A percentile compares a stretch with the other conserved stretches of the same genome.
phyloP scores from a whole-genome alignment of 2,329 filamentous ascomycete species.

The Juglanconis sp. region DNA sequence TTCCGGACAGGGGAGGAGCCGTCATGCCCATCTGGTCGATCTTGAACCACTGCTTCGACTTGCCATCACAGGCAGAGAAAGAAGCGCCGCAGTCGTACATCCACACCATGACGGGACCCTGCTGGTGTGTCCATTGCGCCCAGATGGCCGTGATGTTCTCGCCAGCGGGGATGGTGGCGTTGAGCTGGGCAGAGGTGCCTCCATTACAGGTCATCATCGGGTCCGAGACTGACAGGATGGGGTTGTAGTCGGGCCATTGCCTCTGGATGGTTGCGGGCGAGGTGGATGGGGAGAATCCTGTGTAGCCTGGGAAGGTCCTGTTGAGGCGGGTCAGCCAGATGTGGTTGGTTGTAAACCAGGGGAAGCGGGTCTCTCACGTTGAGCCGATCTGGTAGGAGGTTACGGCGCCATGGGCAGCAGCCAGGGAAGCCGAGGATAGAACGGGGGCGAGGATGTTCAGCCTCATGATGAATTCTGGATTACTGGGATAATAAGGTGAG shows the following conservation, averaged over 20 bases:
- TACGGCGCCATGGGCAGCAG: conserved; percentile 35
- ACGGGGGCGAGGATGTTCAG: conserved; percentile 12
- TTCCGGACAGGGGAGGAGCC: conserved; percentile 39
- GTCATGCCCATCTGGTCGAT: conserved; percentile 52
- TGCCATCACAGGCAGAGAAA: conserved; percentile 49
- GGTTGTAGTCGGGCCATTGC: conserved; percentile 57
- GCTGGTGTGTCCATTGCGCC: conserved; percentile 56
- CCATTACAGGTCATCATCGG: conserved; percentile 54
- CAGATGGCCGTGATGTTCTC: conserved; percentile 46
- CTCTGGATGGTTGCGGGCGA: conserved; percentile 52
- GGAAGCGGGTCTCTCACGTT: conserved; percentile 18
- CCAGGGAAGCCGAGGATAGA: conserved; percentile 25
- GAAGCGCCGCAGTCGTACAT: conserved; percentile 49
- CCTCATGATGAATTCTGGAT: conserved; percentile 14
- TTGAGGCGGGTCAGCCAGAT: neutral
- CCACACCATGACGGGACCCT: conserved; percentile 59
- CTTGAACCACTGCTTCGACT: conserved; percentile 56
- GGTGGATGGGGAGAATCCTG: conserved; percentile 47
- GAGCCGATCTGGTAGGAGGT: conserved; percentile 46
- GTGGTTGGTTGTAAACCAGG: neutral
- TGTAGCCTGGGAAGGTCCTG: conserved; percentile 39
- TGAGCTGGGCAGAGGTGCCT: conserved; percentile 43
- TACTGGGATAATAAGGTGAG: neutral
- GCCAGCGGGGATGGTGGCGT: conserved; percentile 45
- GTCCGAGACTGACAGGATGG: conserved; percentile 46